These are phyloP conservation scores for Brettanomyces sp. DNA, from an alignment of 805 yeast genomes.

Conservation along the genomic window DNA sequence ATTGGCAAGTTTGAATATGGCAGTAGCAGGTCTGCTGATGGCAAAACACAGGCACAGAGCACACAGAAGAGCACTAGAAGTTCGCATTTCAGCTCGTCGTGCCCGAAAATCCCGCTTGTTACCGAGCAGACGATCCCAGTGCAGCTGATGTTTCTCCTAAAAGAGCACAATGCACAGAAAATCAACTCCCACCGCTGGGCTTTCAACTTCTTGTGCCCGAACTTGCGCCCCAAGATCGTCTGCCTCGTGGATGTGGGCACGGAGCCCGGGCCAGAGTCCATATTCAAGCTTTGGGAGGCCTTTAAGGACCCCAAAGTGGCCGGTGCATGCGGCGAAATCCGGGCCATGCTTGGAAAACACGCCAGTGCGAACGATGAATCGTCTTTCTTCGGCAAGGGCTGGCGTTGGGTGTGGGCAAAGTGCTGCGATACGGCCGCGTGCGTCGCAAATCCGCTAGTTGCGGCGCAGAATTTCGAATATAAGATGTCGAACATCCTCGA, in stretches of 20 bases:
- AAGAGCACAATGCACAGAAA: conserved; percentile 81
- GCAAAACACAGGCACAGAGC: conserved; percentile 29
- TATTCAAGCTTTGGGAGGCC: conserved; percentile 83
- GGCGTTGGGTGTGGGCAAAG: conserved; percentile 38
- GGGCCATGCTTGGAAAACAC: conserved; percentile 44
- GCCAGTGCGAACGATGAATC: conserved; percentile 23
- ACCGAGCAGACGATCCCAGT: conserved; percentile 64
- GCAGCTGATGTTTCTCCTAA: conserved; percentile 78
- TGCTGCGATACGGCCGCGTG: conserved; percentile 30
- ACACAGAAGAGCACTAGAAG: too few species aligned
- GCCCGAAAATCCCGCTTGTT: conserved; percentile 48
- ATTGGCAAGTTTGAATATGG: conserved; percentile 32
- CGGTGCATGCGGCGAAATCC: conserved; percentile 96
- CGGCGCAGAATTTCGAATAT: conserved; percentile 94
- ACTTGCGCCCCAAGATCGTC: conserved; percentile 72
- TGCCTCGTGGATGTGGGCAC: conserved; percentile 91
- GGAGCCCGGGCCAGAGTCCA: conserved; percentile 76
- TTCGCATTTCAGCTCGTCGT: conserved; percentile 2
- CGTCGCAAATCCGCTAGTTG: conserved; percentile 73
- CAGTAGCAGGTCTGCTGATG: conserved; percentile 15
- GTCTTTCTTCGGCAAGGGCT: conserved; percentile 13
- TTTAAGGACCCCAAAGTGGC: conserved; percentile 77
- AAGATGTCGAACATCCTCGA: conserved; percentile 90
- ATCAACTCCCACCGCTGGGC: conserved; percentile 97
- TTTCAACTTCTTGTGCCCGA: conserved; percentile 80